Base-by-base conservation (phyloP, 1,284 basidiomycete species). In the Testicularia cyperi region DNA sequence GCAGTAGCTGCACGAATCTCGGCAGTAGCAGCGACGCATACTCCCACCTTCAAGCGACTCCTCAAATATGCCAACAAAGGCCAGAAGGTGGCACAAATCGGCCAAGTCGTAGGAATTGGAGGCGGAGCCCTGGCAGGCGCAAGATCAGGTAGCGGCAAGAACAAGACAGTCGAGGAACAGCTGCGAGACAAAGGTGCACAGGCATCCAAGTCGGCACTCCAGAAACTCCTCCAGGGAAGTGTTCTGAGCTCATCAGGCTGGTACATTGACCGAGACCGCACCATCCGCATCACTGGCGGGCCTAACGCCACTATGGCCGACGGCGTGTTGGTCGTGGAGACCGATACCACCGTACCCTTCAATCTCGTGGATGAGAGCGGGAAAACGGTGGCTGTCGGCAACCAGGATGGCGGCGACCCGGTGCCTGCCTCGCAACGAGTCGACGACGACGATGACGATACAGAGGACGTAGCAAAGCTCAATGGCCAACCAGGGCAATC, bases 201-300 rank as follows among this genome's bases (percentile, higher is more conserved):
- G n/a, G 48, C 53, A 8, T 53, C 46, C 43, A 67, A 66, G 38
- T 54, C 65, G 13, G 54, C 56, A 1, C 40, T 70, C 9, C 44
- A 61, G 27, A 56, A 60, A 20, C 49, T 70, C 5, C 22, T 70
- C 24, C 67, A 68, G 24, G 65, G 63, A 1, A 64, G 62, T 20
- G 66, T 68, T 4, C 12, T 61, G 19, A 69, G 68, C 43, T 71
- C 68, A 13, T 39, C 58, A 9, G 68, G 68, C 19, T 71, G 68
- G 68, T 68, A 53, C 42, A 70, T 71, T 25, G 49, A 58, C n/a
- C 18, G 45, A n/a, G 65, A 71, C 26, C 44, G 68, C 20, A 65
- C 60, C 5, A 53, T 71, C 15, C 44, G 58, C 23, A 68, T 71
- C 32, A 49, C 38, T 3, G 68, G 68, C 22, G 68, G 68, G 3